Evolutionary conservation across 2,329 filamentous ascomycete genomes (phyloP).

Genomic region (Colletotrichum lindemuthianum): DNA sequence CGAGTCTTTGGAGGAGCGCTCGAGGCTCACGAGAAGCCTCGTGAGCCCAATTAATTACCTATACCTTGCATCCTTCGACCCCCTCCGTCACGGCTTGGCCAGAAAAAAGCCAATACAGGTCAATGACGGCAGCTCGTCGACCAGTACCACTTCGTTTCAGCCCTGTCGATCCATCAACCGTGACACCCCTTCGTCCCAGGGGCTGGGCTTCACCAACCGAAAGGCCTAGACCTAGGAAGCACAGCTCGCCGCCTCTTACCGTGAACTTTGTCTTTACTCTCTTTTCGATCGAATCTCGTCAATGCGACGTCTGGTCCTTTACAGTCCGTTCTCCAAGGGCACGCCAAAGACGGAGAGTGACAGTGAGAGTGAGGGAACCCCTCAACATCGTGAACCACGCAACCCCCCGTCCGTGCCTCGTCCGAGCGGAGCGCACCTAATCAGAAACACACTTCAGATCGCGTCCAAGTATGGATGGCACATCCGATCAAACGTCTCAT

Average conservation of each 20-base stretch:
- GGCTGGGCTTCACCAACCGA: background rate
- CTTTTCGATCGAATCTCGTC: too few species aligned
- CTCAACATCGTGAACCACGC: background rate
- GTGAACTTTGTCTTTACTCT: too few species aligned
- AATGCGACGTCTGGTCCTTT: too few species aligned
- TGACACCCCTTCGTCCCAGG: background rate
- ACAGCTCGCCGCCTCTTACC: too few species aligned
- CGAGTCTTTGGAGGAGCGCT: too few species aligned
- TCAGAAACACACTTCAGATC: slow-evolving; percentile 16
- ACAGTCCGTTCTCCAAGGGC: too few species aligned
- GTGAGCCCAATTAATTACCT: too few species aligned
- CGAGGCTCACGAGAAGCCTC: too few species aligned
- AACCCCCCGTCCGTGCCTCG: slow-evolving; percentile 27
- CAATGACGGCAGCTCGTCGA: slow-evolving; percentile 4
- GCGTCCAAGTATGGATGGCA: slow-evolving; percentile 25
- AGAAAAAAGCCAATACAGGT: background rate
- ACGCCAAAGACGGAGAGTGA: background rate
- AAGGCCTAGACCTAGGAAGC: background rate
- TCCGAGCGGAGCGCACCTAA: slow-evolving; percentile 24
- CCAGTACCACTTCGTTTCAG: slow-evolving; percentile 25
- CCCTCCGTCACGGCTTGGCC: background rate
- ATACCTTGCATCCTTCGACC: background rate
- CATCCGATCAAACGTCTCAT: slow-evolving; percentile 35
- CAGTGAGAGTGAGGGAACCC: background rate
- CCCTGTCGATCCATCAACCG: slow-evolving; percentile 22